Evolutionary conservation across 257 asterid species (phyloP), one percentile per base, ranked within the genome.

Genomic region (Ophiorrhiza pumila): DNA sequence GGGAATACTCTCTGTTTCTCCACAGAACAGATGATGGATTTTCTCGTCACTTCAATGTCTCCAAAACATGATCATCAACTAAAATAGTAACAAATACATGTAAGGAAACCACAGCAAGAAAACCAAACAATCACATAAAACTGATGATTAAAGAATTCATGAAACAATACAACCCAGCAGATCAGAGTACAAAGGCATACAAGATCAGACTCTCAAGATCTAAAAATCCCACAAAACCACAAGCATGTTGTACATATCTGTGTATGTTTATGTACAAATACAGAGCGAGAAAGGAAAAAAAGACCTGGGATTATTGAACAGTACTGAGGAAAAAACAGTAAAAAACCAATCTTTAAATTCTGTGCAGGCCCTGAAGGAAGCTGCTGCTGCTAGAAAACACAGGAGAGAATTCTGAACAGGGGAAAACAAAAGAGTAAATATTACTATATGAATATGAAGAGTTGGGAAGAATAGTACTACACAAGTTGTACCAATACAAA

Each of bases 251-350:
- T 11, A 50, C 20, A 1, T 46, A 46, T 46, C 52, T 13, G 13
- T 46, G 52, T 9, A 49, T 50, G 57, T 22, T 17, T 50, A 50
- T 50, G 25, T 20, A 11, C 61, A 45, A 13, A 9, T 65, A 57
- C 43, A 83, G 69, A 1, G 27, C 4, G 25, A 59, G 57, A 46
- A 63, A 23, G 68, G 62, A 74, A 69, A 71, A 62, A 60, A 72
- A 73, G 62, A 73, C 77, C 82, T 50, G n/a, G 35, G 72, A 42
- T 58, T 72, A 27, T 55, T 61, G 42, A 65, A 49, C 71, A 46
- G 46, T 25, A 41, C 55, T 52, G 46, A 71, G 27, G 34, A 52
- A 68, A 60, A 58, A 66, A 56, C 64, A 65, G 64, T 20, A 52
- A 46, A 67, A 69, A 18, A 15, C 18, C 49, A 69, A 69, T 52